These are phyloP conservation scores for Sedum album DNA, from an alignment of 164 flowering plant genomes.

Conservation along the genomic window DNA sequence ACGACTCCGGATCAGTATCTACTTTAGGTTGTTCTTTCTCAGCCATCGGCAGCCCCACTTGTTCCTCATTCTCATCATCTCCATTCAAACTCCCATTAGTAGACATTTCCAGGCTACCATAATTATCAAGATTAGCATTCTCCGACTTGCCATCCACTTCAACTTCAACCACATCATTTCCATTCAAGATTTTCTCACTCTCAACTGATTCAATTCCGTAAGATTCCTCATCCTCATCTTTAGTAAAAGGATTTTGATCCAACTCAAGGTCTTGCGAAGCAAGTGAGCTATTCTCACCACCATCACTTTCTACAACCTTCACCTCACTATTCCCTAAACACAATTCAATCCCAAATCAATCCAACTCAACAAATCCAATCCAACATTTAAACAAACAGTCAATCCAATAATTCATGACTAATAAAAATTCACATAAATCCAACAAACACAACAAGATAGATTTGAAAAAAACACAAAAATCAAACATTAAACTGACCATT, in stretches of 20 bases:
- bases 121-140: neutral
- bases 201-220: constrained; percentile 7
- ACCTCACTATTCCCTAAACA: constrained; percentile 3
- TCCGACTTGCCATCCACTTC: neutral
- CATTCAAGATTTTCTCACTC: neutral
- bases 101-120: neutral
- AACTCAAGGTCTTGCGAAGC: constrained; percentile 23
- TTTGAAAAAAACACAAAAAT: neutral
- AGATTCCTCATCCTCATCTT: constrained; percentile 15
- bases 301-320: constrained; percentile 12
- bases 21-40: neutral
- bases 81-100: neutral
- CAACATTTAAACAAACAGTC: too few relatives aligned
- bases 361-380: neutral
- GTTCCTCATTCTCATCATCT: neutral
- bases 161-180: neutral
- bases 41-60: neutral
- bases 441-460: too few relatives aligned
- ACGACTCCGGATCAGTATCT: neutral
- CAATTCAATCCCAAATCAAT: too few relatives aligned
- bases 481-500: neutral
- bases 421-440: neutral
- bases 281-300: constrained; percentile 30
- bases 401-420: too few relatives aligned
- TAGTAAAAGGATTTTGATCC: constrained; percentile 12